phyloP scores from a whole-genome alignment of 2,329 filamentous ascomycete species.

The Colletotrichum tropicale region DNA sequence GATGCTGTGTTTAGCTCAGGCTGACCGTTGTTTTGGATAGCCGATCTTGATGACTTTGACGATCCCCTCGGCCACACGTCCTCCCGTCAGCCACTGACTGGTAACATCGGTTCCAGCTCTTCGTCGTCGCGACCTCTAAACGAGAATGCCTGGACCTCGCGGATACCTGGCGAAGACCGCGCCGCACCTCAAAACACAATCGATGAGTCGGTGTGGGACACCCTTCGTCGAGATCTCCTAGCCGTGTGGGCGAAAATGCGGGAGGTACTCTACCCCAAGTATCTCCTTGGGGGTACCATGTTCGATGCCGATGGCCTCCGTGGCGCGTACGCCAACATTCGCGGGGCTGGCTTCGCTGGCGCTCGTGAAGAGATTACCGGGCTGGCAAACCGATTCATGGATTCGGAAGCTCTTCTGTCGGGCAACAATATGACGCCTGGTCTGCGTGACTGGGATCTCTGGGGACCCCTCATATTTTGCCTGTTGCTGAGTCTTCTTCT shows the following conservation, averaged over 20 bases:
- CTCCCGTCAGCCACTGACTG: conserved; percentile 80
- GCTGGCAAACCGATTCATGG: conserved; percentile 65
- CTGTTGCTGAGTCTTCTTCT: conserved; percentile 86
- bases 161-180: conserved; percentile 91
- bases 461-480: conserved; percentile 96
- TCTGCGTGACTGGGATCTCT: conserved; percentile 95
- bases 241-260: conserved; percentile 98
- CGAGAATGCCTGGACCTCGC: conserved; percentile 84
- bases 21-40: conserved; percentile 41
- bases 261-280: conserved; percentile 95
- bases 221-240: conserved; percentile 87
- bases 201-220: conserved; percentile 97
- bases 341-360: conserved; percentile 62
- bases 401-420: conserved; percentile 63
- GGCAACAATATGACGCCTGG: conserved; percentile 84
- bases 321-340: conserved; percentile 66
- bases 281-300: conserved; percentile 78
- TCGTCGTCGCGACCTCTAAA: conserved; percentile 65
- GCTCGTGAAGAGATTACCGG: conserved; percentile 67
- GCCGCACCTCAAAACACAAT: conserved; percentile 90
- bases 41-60: conserved; percentile 90
- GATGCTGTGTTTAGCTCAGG: not conserved
- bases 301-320: conserved; percentile 61
- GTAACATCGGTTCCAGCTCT: conserved; percentile 73
- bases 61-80: conserved; percentile 75